Evolutionary conservation across 1,284 basidiomycete species (phyloP).

Genomic region (Cryptococcus sp.): DNA sequence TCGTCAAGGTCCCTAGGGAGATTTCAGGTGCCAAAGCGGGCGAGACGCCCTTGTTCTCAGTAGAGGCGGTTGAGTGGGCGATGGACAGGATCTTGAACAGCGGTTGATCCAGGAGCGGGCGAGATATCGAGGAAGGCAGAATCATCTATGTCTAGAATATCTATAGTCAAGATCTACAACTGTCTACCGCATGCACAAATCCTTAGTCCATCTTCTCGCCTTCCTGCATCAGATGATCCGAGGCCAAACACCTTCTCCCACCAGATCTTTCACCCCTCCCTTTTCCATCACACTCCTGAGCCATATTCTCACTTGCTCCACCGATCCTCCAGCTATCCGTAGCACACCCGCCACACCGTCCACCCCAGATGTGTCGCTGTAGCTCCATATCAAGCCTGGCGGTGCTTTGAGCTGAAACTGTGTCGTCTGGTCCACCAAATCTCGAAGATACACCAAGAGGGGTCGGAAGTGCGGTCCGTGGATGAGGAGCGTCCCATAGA

Average conservation of each 20-base stretch:
- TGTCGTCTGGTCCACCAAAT: constrained; percentile 15
- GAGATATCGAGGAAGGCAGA: no score
- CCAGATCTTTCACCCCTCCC: constrained; percentile 34
- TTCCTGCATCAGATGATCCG: constrained; percentile 23
- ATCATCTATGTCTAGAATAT: no score
- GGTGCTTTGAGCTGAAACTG: constrained; percentile 37
- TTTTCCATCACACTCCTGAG: constrained; percentile 27
- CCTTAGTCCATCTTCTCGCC: no score
- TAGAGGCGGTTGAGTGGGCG: constrained; percentile 39
- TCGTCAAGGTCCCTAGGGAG: constrained; percentile 27
- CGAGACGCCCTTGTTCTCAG: constrained; percentile 30
- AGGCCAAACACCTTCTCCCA: constrained; percentile 45
- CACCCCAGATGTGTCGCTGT: constrained; percentile 22
- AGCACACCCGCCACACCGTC: constrained; percentile 32
- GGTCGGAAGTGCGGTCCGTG: constrained; percentile 33
- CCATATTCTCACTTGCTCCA: constrained; percentile 41
- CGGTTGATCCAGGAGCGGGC: no score
- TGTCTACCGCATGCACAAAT: no score
- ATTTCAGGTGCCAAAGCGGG: constrained; percentile 16
- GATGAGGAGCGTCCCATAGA: constrained; percentile 43
- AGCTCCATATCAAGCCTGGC: constrained; percentile 37
- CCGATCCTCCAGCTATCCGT: constrained; percentile 38
- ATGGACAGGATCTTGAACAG: constrained; percentile 14
- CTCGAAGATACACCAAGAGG: constrained; percentile 24
- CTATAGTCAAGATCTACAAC: no score